Evolutionary conservation across 2,329 filamentous ascomycete species (phyloP), one percentile per base, ranked within the genome.

Genomic region (Exophiala phaeomuriformis): DNA sequence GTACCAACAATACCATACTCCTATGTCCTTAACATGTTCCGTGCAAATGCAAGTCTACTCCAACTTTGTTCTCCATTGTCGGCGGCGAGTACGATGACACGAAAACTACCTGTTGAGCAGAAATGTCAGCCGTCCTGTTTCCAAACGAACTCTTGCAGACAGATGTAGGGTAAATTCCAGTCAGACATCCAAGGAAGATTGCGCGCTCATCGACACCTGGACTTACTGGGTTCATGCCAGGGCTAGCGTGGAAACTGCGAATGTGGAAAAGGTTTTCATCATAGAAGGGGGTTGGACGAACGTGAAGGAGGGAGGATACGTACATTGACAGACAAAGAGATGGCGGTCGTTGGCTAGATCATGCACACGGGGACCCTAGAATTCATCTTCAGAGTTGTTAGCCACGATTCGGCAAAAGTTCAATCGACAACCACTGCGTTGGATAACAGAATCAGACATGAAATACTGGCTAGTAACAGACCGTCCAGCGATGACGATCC

Each of bases 381-480:
- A 19, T 35, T 41, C 27, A 47, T 32, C 42, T 32, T 36, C 8
- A 40, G 31, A 44, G 33, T 53, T 55, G 40, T 56, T 45, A 56
- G 53, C 41, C 41, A 44, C 1, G 44, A 12, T 10, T 8, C 44
- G 4, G 28, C 6, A 19, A 9, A 19, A 35, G 8, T 3, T 32
- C 9, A 9, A 36, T 8, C 12, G 12, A 32, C 31, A 36, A 7
- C 9, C 8, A 29, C 5, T 12, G 2, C 31, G 7, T 7, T 30
- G 56, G 53, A 59, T 62, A 56, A 62, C 40, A 48, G 33, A 53
- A 73, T 84, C 81, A 84, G 81, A 82, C 80, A 79, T 78, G 72
- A 72, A 72, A 75, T 83, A 84, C 81, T 84, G 81, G 81, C 81
- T 81, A 84, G 81, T 84, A 83, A 78, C 81, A 82, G 80, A 77